Base-by-base conservation (phyloP, 2,329 filamentous ascomycete species). In the Rachicladosporium sp. region DNA sequence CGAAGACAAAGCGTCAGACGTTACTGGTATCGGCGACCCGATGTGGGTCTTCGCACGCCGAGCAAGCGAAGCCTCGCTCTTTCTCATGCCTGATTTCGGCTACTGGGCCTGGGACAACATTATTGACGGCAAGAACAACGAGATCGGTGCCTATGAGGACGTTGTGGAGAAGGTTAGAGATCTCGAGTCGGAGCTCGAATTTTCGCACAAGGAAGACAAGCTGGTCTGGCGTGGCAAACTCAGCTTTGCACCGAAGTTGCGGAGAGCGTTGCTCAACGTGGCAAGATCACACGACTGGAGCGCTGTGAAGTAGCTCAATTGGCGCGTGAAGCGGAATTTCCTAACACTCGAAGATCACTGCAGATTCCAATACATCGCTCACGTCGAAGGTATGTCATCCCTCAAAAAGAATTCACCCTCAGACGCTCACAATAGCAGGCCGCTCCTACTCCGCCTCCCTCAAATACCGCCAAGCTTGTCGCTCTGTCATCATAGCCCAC, bases 61-160 rank as follows among this genome's bases (percentile, higher is more conserved):
- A 51, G 42, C 43, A 4, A 57, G 55, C 41, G 45, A 42, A 12
- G 44, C 41, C 8, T 64, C 64, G 29, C 60, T 59, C 42, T 74
- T 71, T 56, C 53, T 70, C 4, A 69, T 74, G 58, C 71, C 71
- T 41, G 73, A 70, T 59, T 78, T 71, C 61, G 64, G 62, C 50
- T 71, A 67, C 58, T 75, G 67, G 67, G 64, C 67, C 4, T 74
- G 71, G 71, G 59, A 66, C 13, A 60, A 70, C 34, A 66, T 64
- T 38, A 69, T 68, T 59, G 70, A 68, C 52, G 62, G 53, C 12
- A 34, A 42, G 35, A 47, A 48, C 34, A 50, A 51, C 35, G 41
- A 50, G 37, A 42, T 49, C 21, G 47, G 49, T 3, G 42, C 47
- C n/a, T 48, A 56, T 44, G 12, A 58, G 50, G 46, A 43, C 41